Percentiles rank a stretch among this genome's conserved stretches.
Evolutionary conservation across 1,284 basidiomycete genomes (phyloP).

Genomic region (Trichosporon sp.): DNA sequence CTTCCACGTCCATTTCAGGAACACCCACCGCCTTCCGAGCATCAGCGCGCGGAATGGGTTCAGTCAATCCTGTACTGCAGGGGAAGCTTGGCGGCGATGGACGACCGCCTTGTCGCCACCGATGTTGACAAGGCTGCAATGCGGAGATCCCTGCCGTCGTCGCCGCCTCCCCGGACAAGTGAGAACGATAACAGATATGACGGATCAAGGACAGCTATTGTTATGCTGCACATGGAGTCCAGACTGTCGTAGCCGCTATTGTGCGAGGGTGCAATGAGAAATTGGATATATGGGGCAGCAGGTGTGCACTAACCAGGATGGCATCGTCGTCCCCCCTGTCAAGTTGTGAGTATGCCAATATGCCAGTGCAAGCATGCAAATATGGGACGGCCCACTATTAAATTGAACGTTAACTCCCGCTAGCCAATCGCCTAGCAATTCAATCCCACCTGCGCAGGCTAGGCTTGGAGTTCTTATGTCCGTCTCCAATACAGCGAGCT

Average conservation of each 20-base stretch:
- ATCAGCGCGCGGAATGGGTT: neutral
- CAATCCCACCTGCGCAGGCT: neutral
- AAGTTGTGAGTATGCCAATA: no score
- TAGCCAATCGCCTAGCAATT: constrained; percentile 2
- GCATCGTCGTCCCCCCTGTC: neutral
- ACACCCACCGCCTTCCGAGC: neutral
- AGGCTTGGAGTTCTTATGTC: neutral
- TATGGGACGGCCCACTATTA: neutral
- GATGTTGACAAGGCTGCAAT: neutral
- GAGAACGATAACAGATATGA: neutral
- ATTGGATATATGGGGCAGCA: no score
- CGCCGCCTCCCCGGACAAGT: neutral
- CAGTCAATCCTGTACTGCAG: neutral
- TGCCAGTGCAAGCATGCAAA: no score
- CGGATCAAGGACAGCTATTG: neutral
- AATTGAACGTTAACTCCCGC: neutral
- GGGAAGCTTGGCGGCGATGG: neutral
- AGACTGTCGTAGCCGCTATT: no score
- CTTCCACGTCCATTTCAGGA: neutral
- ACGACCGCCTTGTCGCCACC: neutral
- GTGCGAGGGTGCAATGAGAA: no score
- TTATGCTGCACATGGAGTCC: no score
- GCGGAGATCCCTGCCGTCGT: no score
- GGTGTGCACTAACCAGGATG: no score
- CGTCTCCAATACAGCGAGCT: neutral